Percentiles rank a stretch among this genome's conserved stretches.
Conservation (phyloP, 2,329 filamentous ascomycete genomes). For the Dryadomyces sulphureus region DNA sequence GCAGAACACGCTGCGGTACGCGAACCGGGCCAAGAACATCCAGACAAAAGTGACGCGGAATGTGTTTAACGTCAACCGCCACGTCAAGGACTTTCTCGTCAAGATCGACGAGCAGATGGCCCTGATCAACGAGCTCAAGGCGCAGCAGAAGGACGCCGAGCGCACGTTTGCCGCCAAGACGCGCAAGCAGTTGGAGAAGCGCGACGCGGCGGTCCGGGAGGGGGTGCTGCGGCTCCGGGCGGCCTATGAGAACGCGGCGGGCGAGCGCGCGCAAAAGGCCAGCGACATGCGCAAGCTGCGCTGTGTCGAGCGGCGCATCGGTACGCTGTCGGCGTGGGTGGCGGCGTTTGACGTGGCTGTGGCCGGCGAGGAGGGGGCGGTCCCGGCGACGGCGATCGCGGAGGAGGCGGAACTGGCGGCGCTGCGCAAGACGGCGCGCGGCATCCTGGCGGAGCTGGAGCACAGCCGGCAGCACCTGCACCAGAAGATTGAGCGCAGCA, state of each 20-base stretch:
- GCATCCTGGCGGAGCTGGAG: conserved; percentile 79
- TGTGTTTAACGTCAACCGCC: conserved; percentile 96
- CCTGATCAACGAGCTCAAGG: conserved; percentile 90
- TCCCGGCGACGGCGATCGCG: conserved; percentile 49
- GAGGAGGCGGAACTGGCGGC: conserved; percentile 48
- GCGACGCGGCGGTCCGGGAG: conserved; percentile 59
- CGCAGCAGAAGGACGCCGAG: conserved; percentile 82
- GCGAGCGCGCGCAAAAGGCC: conserved; percentile 66
- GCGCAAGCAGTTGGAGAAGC: conserved; percentile 78
- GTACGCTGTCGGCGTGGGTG: conserved; percentile 81
- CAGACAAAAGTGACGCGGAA: conserved; percentile 99
- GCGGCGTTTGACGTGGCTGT: conserved; percentile 72
- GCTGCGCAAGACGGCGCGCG: conserved; percentile 81
- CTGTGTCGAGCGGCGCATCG: conserved; percentile 71
- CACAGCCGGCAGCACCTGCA: conserved; percentile 82
- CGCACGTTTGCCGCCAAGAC: conserved; percentile 73
- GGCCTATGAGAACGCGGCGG: conserved; percentile 67
- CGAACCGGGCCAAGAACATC: conserved; percentile 97
- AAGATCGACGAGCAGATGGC: conserved; percentile 98
- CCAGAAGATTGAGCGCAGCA: conserved; percentile 62
- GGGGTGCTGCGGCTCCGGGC: conserved; percentile 64
- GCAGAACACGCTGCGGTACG: conserved; percentile 93
- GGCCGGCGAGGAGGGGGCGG: conserved; percentile 47
- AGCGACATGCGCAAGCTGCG: conserved; percentile 68
- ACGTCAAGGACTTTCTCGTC: conserved; percentile 97